A percentile compares a stretch with the other conserved stretches of the same genome.
Evolutionary conservation across 2,329 filamentous ascomycete genomes (phyloP).

Genomic region (Penicillium verrucosum): DNA sequence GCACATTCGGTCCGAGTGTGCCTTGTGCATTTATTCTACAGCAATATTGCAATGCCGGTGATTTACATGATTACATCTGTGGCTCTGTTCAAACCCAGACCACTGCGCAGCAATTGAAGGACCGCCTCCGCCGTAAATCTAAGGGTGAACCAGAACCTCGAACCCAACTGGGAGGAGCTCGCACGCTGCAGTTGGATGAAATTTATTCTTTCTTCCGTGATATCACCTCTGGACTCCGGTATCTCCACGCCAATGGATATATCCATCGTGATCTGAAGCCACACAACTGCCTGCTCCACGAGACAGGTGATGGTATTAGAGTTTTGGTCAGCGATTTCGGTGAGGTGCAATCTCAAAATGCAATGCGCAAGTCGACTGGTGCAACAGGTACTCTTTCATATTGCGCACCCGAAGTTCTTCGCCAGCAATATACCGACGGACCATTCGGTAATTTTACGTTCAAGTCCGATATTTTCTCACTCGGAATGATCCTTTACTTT

Average conservation of each 20-base stretch:
- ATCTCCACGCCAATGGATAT: conserved; percentile 86
- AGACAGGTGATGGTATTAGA: conserved; percentile 64
- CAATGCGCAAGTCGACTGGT: conserved; percentile 80
- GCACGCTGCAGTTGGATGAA: conserved; percentile 73
- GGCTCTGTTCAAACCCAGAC: conserved; percentile 59
- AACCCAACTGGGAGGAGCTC: conserved; percentile 49
- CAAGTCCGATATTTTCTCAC: conserved; percentile 96
- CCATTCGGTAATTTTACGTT: conserved; percentile 89
- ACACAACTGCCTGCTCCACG: conserved; percentile 87
- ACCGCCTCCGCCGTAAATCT: conserved; percentile 76
- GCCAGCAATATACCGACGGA: conserved; percentile 60
- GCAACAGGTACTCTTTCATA: conserved; percentile 96
- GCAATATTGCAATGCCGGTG: conserved; percentile 93
- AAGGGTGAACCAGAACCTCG: conserved; percentile 69
- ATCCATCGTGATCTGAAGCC: conserved; percentile 96
- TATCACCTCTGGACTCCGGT: conserved; percentile 85
- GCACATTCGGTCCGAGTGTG: conserved; percentile 82
- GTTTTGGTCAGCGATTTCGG: conserved; percentile 98
- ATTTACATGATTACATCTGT: conserved; percentile 84
- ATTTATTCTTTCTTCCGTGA: conserved; percentile 97
- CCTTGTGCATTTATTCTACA: conserved; percentile 96
- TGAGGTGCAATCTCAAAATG: conserved; percentile 84
- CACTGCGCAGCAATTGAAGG: conserved; percentile 84
- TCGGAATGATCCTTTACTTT: conserved; percentile 98
- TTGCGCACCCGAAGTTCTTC: conserved; percentile 90